Base-by-base conservation (phyloP, 1,139 yeast species). In the Taiozyma sp. region DNA sequence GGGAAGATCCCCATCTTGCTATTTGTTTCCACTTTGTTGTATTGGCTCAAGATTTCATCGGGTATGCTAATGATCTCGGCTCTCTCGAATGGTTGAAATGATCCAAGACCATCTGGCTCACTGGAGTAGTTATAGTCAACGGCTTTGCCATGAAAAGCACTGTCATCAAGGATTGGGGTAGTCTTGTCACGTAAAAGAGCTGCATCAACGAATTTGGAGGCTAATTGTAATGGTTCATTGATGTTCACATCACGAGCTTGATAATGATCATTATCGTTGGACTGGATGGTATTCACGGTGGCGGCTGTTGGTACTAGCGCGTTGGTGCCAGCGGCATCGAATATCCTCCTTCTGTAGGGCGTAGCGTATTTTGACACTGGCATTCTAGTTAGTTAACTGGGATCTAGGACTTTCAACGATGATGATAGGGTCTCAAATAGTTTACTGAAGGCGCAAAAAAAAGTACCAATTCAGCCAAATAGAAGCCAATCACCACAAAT, bases 1-100 rank as follows among this genome's bases (percentile, higher is more conserved):
- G 93, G 81, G 59, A 93, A 85, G 46, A 91, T 70, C 9, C 99
- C 99, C 81, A 88, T 84, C 55, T 84, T 84, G 34, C 91, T 81
- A 45, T 74, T 77, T 52, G 82, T 77, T 61, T 85, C 84, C 14
- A 90, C 79, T 47, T 81, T 77, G 41, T 68, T 59, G 63, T 85
- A 81, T 60, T 88, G 91, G 55, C 85, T 88, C 58, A 88, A 80
- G 56, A 90, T 83, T 55, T 80, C 82, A 65, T 90, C 97, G 0
- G 98, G 98, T 49, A 91, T 80, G 62, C 80, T 81, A 53, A 83
- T 75, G 51, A 84, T 83, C 45, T 79, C 78, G 5, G 83, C 74
- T 60, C 85, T 83, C 59, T 83, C 91, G 65, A 89, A 90, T 10
- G 96, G 85, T n/a, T 87, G 79, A 62, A 87, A 84, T 2, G 75